Conservation (phyloP, 1,284 basidiomycete species). For the Melampsora abietis-canadensis region DNA sequence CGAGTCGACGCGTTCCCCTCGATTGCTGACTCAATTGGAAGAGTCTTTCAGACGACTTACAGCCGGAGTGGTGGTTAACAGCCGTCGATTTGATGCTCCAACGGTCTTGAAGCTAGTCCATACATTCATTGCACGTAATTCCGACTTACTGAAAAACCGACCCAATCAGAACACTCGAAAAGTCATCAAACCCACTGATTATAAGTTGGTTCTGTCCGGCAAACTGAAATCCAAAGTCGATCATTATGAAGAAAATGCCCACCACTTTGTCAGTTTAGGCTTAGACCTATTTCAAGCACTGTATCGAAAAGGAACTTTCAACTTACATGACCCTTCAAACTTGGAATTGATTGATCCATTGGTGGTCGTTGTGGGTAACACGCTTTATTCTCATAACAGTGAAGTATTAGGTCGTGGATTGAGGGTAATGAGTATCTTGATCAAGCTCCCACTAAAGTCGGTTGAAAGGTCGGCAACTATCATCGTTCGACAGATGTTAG, state of each 20-base stretch:
- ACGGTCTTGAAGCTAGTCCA: constrained; percentile 81
- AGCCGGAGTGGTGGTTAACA: constrained; percentile 78
- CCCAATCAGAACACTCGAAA: constrained; percentile 56
- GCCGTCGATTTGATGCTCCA: constrained; percentile 63
- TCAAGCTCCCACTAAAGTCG: constrained; percentile 77
- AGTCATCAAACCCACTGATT: constrained; percentile 36
- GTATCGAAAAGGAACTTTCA: constrained; percentile 77
- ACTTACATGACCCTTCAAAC: constrained; percentile 70
- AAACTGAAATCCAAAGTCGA: constrained; percentile 62
- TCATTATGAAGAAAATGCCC: constrained; percentile 76
- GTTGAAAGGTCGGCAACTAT: constrained; percentile 76
- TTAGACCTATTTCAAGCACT: constrained; percentile 87
- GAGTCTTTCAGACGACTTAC: constrained; percentile 81
- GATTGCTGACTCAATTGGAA: constrained; percentile 80
- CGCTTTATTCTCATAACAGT: constrained; percentile 78
- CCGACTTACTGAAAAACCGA: constrained; percentile 62
- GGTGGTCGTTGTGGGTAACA: constrained; percentile 83
- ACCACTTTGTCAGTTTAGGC: constrained; percentile 85
- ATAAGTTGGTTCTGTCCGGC: constrained; percentile 31
- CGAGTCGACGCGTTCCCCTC: constrained; percentile 76
- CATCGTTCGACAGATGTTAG: constrained; percentile 79
- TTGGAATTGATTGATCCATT: constrained; percentile 79
- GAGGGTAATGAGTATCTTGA: constrained; percentile 74
- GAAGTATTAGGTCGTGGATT: constrained; percentile 76
- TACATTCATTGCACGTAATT: constrained; percentile 85